phyloP scores from a whole-genome alignment of 78 protist genomes.

The Dictyostelium firmibasis region DNA sequence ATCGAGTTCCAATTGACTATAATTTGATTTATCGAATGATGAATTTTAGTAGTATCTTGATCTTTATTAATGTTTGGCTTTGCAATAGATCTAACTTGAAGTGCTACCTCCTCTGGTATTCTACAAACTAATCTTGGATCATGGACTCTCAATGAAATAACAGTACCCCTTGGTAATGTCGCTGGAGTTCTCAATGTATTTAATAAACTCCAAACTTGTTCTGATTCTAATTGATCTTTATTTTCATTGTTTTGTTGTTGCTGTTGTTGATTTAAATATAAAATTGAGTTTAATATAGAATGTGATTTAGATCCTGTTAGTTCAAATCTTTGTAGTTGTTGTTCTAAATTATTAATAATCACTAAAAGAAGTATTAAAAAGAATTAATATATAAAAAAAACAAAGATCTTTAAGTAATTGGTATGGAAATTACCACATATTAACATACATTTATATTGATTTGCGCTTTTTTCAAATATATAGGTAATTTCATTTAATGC shows the following conservation, averaged over 20 bases:
- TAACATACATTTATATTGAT: background rate
- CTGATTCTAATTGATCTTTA: background rate
- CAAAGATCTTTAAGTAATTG: background rate
- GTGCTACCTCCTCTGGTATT: slow-evolving; percentile 50
- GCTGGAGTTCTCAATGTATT: slow-evolving; percentile 60
- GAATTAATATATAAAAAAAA: background rate
- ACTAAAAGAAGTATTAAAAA: background rate
- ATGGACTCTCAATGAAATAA: slow-evolving; percentile 30
- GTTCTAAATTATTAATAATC: slow-evolving; percentile 9
- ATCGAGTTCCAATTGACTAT: slow-evolving; percentile 25
- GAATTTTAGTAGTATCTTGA: background rate
- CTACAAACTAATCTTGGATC: slow-evolving; percentile 66
- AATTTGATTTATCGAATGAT: slow-evolving; percentile 11
- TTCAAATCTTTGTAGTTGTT: slow-evolving; percentile 52
- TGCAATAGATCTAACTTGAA: slow-evolving; percentile 2
- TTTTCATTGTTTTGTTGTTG: background rate
- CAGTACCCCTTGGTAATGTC: slow-evolving; percentile 53
- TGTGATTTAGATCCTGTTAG: slow-evolving; percentile 70
- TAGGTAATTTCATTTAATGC: background rate
- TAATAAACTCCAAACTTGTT: slow-evolving; percentile 36
- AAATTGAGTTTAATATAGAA: background rate
- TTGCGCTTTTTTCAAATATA: background rate
- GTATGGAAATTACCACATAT: background rate
- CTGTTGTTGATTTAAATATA: slow-evolving; percentile 5
- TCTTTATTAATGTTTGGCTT: slow-evolving; percentile 16